Conservation (phyloP, 1,284 basidiomycete genomes). For the Cutaneotrichosporon sp. region DNA sequence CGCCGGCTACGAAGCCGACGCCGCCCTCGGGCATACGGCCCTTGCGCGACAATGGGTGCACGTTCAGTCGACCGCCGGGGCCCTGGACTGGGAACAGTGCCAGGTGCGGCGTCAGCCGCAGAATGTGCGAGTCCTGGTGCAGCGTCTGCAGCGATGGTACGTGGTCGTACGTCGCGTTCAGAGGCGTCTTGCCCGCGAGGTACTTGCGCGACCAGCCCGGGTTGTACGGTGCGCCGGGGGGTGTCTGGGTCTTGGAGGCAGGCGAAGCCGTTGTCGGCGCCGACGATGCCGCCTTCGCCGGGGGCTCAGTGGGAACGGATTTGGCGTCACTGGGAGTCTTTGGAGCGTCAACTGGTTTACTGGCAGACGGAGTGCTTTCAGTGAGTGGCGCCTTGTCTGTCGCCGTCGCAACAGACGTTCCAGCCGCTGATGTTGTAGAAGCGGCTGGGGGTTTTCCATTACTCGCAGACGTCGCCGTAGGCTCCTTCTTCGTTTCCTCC, state of each 20-base stretch:
- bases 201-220: constrained; percentile 49
- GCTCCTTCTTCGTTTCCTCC: neutral
- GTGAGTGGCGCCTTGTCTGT: too few relatives aligned
- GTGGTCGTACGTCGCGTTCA: constrained; percentile 49
- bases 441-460: neutral
- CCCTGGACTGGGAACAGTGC: constrained; percentile 50
- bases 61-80: constrained; percentile 48
- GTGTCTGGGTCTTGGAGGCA: neutral
- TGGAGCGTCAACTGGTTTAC: neutral
- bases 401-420: neutral
- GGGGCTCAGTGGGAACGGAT: neutral
- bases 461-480: neutral
- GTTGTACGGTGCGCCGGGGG: constrained; percentile 26
- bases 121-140: constrained; percentile 45
- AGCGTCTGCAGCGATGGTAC: constrained; percentile 45
- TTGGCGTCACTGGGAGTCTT: neutral
- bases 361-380: neutral
- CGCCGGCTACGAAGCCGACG: constrained; percentile 41
- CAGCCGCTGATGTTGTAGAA: neutral
- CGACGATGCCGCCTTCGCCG: too few relatives aligned
- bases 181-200: constrained; percentile 47
- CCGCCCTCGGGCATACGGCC: constrained; percentile 45
- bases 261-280: too few relatives aligned
- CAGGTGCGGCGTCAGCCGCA: constrained; percentile 34
- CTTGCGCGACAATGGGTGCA: constrained; percentile 44